Percentiles rank a stretch among this genome's conserved stretches.
phyloP scores from a whole-genome alignment of 805 yeast species.

The Blastobotrys chiropterorum region DNA sequence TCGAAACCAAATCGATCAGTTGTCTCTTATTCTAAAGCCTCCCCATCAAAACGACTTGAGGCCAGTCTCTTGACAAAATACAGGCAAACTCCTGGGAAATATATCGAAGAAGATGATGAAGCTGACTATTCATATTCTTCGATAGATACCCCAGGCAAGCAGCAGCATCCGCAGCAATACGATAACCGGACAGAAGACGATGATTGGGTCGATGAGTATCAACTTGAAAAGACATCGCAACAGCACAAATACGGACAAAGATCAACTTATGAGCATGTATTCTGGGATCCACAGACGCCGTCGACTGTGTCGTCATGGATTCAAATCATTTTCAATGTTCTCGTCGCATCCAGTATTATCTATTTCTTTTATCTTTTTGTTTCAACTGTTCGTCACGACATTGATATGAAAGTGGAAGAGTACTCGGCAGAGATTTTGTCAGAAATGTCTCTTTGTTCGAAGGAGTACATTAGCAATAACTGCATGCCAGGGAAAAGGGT shows the following conservation, averaged over 20 bases:
- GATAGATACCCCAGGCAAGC: not conserved
- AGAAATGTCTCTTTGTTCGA: constrained; percentile 62
- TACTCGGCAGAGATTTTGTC: constrained; percentile 53
- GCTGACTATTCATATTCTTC: not conserved
- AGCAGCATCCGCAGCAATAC: not conserved
- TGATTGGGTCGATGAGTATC: not conserved
- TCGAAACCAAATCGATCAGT: not conserved
- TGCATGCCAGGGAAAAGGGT: constrained; percentile 60
- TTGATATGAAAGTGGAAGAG: constrained; percentile 59
- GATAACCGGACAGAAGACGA: not conserved
- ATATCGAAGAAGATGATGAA: not conserved
- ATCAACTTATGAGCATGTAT: not conserved
- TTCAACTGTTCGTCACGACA: constrained; percentile 57
- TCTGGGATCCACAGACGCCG: constrained; percentile 35
- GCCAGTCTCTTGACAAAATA: not conserved
- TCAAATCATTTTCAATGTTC: constrained; percentile 54
- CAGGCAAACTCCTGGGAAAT: not conserved
- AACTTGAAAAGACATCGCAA: not conserved
- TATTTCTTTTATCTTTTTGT: constrained; percentile 48
- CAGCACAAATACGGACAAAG: not conserved
- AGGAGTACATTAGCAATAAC: constrained; percentile 63
- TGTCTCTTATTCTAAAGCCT: not conserved
- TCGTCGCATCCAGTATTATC: constrained; percentile 45
- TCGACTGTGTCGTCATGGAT: constrained; percentile 54
- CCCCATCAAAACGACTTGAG: not conserved